phyloP scores from a whole-genome alignment of 495 filamentous ascomycete genomes.

The Schizothecium vesticola region DNA sequence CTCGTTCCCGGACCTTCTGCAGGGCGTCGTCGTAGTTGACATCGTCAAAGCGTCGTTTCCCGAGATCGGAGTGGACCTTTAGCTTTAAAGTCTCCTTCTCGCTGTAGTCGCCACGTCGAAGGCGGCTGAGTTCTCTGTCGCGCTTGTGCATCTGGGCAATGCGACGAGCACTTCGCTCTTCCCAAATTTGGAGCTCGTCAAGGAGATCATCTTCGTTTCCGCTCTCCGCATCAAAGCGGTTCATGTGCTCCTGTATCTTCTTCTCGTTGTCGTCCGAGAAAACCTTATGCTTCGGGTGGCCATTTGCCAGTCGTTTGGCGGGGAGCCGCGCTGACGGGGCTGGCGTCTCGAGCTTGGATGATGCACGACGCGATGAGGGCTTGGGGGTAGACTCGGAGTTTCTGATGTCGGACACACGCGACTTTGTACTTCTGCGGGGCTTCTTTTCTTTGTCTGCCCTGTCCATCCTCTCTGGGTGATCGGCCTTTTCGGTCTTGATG shows the following conservation, averaged over 20 bases:
- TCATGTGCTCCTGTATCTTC: slow-evolving; percentile 56
- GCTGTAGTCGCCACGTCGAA: slow-evolving; percentile 40
- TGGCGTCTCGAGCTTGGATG: slow-evolving; percentile 41
- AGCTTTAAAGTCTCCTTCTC: slow-evolving; percentile 32
- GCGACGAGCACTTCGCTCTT: slow-evolving; percentile 53
- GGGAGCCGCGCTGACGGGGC: slow-evolving; percentile 41
- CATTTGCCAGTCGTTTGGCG: slow-evolving; percentile 47
- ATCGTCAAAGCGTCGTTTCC: slow-evolving; percentile 46
- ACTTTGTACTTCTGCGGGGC: slow-evolving; percentile 40
- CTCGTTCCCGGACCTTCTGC: slow-evolving; percentile 79
- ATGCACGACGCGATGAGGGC: slow-evolving; percentile 34
- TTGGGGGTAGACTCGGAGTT: slow-evolving; percentile 36
- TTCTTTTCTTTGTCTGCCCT: slow-evolving; percentile 28
- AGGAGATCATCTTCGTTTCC: slow-evolving; percentile 61
- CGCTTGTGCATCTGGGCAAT: slow-evolving; percentile 52
- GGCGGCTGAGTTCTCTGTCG: slow-evolving; percentile 52
- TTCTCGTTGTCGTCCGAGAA: slow-evolving; percentile 62
- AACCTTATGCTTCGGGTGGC: slow-evolving; percentile 46
- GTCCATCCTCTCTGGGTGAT: slow-evolving; percentile 15
- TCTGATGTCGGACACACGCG: slow-evolving; percentile 35
- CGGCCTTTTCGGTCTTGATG: slow-evolving; percentile 23
- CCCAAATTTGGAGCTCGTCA: slow-evolving; percentile 49
- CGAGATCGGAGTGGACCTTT: slow-evolving; percentile 42
- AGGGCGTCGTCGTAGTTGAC: slow-evolving; percentile 59
- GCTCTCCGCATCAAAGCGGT: slow-evolving; percentile 65